A percentile compares a stretch with the other conserved stretches of the same genome.
These are phyloP conservation scores for Mrakia blollopis DNA, from an alignment of 768 basidiomycete species.

Conservation along the genomic window DNA sequence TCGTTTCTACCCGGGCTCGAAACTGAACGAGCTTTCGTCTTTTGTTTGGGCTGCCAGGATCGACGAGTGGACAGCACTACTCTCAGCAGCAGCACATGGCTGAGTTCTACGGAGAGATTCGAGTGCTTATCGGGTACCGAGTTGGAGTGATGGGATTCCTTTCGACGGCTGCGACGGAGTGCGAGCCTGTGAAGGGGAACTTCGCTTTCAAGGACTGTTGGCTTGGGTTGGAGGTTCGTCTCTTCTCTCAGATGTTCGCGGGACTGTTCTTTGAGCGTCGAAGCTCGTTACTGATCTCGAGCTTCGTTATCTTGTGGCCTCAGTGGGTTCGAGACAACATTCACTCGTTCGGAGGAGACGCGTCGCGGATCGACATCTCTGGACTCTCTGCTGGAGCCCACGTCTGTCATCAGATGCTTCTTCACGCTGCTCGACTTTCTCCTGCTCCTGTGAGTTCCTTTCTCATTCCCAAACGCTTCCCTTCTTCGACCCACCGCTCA, in stretches of 20 bases:
- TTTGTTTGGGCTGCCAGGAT: conserved; percentile 43
- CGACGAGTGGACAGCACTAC: conserved; percentile 56
- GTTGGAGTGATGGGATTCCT: conserved; percentile 64
- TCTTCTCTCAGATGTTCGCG: not conserved
- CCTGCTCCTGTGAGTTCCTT: conserved; percentile 7
- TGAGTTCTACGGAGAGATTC: conserved; percentile 61
- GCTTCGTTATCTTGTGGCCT: too few relatives aligned
- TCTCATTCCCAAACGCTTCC: not conserved
- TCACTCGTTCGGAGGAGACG: conserved; percentile 60
- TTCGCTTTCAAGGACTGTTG: conserved; percentile 83
- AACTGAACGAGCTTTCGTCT: not conserved
- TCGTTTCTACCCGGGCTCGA: too few relatives aligned
- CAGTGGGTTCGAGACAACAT: conserved; percentile 66
- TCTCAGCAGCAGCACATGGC: conserved; percentile 65
- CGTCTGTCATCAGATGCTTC: conserved; percentile 68
- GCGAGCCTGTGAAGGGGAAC: conserved; percentile 58
- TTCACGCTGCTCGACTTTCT: conserved; percentile 55
- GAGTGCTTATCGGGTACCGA: conserved; percentile 59
- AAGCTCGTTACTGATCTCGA: not conserved
- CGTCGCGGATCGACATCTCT: conserved; percentile 56
- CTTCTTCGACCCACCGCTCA: not conserved
- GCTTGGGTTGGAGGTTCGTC: conserved; percentile 54
- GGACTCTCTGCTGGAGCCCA: conserved; percentile 73
- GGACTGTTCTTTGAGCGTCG: not conserved
- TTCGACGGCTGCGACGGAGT: conserved; percentile 54